Base-by-base conservation (phyloP, 306 rosid genomes). In the Quercus engelmannii region DNA sequence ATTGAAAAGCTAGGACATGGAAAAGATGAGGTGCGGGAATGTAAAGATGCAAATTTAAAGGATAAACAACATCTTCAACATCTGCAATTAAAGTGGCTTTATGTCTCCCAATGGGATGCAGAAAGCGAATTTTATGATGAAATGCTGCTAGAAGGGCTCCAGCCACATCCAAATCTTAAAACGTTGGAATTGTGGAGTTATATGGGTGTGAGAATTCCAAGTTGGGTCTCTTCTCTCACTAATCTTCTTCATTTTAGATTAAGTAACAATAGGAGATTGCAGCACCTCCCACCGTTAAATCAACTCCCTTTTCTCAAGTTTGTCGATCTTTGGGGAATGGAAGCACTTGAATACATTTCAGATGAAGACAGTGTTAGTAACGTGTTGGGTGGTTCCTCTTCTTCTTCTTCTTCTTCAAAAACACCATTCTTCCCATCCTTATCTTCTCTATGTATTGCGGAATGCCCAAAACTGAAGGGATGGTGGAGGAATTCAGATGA, bases 211-310 rank as follows among this genome's bases (percentile, higher is more conserved):
- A 33, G 6, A 33, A 33, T 33, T 33, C 38, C 38, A 33, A 33
- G 38, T 33, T 33, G 38, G 38, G 1, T 33, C 38, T 33, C 6
- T 33, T 33, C 38, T 33, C 1, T 33, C 6, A 33, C 38, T 33
- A 33, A 33, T 33, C 38, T 33, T 33, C 6, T 33, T 1, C 0
- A 0, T 5, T 5, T 33, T 33, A 0, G 0, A 0, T 33, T 33
- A 33, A 0, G 0, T 1, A 0, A 0, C 0, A 33, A 1, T 33
- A 1, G 0, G 0, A 33, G 38, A 33, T 33, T 33, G 38, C 38
- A 33, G 6, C 38, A 33, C 38, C 38, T 33, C 38, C 38, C 38
- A 33, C 6, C 38, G 6, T 33, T 33, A 33, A 33, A 33, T 33
- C 6, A 33, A 33, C 38, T 33, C 6, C 38, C 38, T 5, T 33